Percentiles rank a stretch among this genome's conserved stretches.
phyloP scores from a whole-genome alignment of 2,329 filamentous ascomycete genomes.

The Tolypocladium guangdongense region DNA sequence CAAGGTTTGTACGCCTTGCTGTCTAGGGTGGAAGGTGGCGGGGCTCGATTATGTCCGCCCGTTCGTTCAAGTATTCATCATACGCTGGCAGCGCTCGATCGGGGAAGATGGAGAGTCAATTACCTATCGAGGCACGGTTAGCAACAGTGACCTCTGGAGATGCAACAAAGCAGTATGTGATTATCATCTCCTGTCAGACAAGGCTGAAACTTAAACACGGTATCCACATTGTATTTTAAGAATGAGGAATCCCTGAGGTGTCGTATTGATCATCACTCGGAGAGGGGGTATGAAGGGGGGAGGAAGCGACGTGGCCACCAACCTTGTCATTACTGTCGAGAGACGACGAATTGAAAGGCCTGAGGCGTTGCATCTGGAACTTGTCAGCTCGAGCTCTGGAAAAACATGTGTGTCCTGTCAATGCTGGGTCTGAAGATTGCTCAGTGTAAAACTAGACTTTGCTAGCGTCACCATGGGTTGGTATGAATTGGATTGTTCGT shows the following conservation, averaged over 20 bases:
- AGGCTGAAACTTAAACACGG: conserved; percentile 55
- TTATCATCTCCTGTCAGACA: conserved; percentile 44
- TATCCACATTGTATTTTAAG: conserved; percentile 56
- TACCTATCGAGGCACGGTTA: conserved; percentile 35
- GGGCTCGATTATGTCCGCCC: conserved; percentile 57
- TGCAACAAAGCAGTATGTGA: conserved; percentile 11
- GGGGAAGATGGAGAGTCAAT: conserved; percentile 1
- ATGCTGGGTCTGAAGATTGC: conserved; percentile 20
- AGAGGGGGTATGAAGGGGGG: conserved; percentile 10
- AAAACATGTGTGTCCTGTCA: not conserved
- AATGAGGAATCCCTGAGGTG: conserved; percentile 58
- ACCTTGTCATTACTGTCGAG: conserved; percentile 26
- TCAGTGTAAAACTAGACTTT: conserved; percentile 46
- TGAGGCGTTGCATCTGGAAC: conserved; percentile 1
- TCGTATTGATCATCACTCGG: conserved; percentile 50
- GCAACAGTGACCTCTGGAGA: conserved; percentile 13
- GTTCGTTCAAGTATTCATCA: conserved; percentile 61
- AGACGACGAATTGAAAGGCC: conserved; percentile 1
- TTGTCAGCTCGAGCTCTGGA: conserved; percentile 7
- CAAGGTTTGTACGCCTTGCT: conserved; percentile 54
- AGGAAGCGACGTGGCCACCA: conserved; percentile 15
- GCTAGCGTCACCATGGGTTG: conserved; percentile 41
- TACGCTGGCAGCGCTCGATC: conserved; percentile 19
- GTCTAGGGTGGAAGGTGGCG: conserved; percentile 34
- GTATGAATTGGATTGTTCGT: conserved; percentile 57